Evolutionary conservation across 2,329 filamentous ascomycete genomes (phyloP).

Genomic region (Aspergillus calidoustus): DNA sequence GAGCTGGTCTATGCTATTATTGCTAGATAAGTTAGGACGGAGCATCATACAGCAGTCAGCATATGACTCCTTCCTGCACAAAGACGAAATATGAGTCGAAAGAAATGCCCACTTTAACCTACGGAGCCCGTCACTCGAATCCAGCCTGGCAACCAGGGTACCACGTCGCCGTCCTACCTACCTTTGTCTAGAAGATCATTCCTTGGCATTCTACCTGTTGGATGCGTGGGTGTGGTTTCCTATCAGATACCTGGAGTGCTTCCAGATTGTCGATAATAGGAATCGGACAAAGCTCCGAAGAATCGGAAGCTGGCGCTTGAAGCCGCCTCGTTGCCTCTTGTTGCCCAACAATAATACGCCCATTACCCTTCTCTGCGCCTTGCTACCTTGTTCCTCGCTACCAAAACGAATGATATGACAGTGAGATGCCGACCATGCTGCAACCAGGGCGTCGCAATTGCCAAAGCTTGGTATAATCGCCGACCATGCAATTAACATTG

Average conservation of each 20-base stretch:
- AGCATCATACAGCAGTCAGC: too few relatives aligned
- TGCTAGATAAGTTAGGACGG: too few relatives aligned
- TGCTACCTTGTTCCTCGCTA: not conserved
- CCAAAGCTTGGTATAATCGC: not conserved
- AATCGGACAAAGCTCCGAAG: not conserved
- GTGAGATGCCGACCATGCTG: not conserved
- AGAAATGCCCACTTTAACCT: too few relatives aligned
- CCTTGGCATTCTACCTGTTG: not conserved
- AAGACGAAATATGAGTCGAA: too few relatives aligned
- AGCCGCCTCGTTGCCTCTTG: not conserved
- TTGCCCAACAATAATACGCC: not conserved
- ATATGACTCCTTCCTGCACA: too few relatives aligned
- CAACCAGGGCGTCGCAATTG: not conserved
- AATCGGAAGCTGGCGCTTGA: not conserved
- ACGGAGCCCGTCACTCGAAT: too few relatives aligned
- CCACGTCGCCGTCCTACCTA: too few relatives aligned
- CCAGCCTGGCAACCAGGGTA: too few relatives aligned
- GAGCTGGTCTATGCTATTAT: too few relatives aligned
- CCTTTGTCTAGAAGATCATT: too few relatives aligned
- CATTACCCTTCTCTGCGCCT: not conserved
- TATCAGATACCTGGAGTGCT: not conserved
- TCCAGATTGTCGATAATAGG: not conserved
- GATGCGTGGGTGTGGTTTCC: not conserved
- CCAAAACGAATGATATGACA: not conserved
- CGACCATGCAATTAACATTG: not conserved